Percentiles rank a stretch among this genome's conserved stretches.
phyloP scores from a whole-genome alignment of 306 rosid species.

The Sphenostylis stenocarpa region DNA sequence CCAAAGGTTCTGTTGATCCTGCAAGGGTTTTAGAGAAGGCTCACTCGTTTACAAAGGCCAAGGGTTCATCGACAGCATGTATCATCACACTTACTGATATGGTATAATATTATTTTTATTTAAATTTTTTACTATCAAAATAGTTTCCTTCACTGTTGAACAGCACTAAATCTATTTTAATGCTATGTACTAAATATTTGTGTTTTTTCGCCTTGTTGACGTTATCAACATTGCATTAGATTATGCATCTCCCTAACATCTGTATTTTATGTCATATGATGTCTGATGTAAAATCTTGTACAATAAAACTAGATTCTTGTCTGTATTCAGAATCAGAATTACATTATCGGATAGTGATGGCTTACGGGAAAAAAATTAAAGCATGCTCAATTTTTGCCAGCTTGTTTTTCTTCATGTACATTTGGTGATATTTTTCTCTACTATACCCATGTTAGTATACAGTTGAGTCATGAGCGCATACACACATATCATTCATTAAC shows the following conservation, averaged over 20 bases:
- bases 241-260: neutral
- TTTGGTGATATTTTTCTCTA: neutral
- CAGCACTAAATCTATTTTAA: neutral
- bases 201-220: neutral
- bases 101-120: conserved; percentile 43
- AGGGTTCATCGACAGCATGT: conserved; percentile 94
- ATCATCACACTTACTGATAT: conserved; percentile 68
- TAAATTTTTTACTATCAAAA: conserved; percentile 3
- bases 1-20: conserved; percentile 62
- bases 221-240: neutral
- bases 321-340: neutral
- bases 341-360: neutral
- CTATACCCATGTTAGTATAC: neutral
- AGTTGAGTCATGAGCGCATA: neutral
- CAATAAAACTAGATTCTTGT: neutral
- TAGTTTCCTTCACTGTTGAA: neutral
- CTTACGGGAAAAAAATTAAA: neutral
- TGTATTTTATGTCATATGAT: neutral
- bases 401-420: neutral
- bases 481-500: neutral
- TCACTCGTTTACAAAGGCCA: conserved; percentile 59
- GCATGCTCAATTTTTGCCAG: neutral
- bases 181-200: neutral
- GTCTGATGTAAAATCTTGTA: neutral
- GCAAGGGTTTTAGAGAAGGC: conserved; percentile 85